Percentiles rank a stretch among this genome's conserved stretches.
Evolutionary conservation across 2,329 filamentous ascomycete species (phyloP).

Genomic region (Fusarium sp.): DNA sequence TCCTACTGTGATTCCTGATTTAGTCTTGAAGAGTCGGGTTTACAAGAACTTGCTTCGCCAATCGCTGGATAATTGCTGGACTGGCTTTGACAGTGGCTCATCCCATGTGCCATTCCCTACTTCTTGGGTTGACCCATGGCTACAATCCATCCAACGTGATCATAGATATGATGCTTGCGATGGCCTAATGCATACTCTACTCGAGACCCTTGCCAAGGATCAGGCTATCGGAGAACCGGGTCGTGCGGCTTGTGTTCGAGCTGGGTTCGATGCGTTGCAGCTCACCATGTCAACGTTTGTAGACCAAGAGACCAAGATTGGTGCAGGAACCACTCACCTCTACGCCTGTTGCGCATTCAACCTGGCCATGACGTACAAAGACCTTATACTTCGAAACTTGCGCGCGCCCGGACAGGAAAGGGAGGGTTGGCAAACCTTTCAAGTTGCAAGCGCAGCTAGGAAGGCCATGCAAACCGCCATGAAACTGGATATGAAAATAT

Average conservation of each 20-base stretch:
- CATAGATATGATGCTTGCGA: constrained; percentile 84
- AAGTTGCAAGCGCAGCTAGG: constrained; percentile 58
- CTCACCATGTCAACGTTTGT: constrained; percentile 68
- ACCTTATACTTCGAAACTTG: constrained; percentile 63
- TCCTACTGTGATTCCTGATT: constrained; percentile 83
- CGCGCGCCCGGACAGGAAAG: constrained; percentile 41
- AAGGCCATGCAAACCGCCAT: constrained; percentile 65
- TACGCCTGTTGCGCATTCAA: constrained; percentile 74
- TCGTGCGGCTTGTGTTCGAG: constrained; percentile 70
- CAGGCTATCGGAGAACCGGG: constrained; percentile 65
- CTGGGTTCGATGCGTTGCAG: constrained; percentile 70
- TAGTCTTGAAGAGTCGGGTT: constrained; percentile 79
- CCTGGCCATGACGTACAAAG: constrained; percentile 70
- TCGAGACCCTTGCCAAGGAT: constrained; percentile 71
- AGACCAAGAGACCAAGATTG: constrained; percentile 56
- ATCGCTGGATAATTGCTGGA: constrained; percentile 62
- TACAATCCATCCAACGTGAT: constrained; percentile 78
- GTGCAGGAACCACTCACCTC: constrained; percentile 66
- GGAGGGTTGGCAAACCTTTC: constrained; percentile 55
- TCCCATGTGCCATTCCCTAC: constrained; percentile 72
- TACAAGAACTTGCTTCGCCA: constrained; percentile 71
- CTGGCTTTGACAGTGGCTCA: constrained; percentile 53
- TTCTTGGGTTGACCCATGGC: constrained; percentile 81
- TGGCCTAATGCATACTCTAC: constrained; percentile 79
- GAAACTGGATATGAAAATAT: constrained; percentile 57